These are phyloP conservation scores for Pythium aquatile DNA, from an alignment of 352 stramenopile genomes.

Conservation along the genomic window DNA sequence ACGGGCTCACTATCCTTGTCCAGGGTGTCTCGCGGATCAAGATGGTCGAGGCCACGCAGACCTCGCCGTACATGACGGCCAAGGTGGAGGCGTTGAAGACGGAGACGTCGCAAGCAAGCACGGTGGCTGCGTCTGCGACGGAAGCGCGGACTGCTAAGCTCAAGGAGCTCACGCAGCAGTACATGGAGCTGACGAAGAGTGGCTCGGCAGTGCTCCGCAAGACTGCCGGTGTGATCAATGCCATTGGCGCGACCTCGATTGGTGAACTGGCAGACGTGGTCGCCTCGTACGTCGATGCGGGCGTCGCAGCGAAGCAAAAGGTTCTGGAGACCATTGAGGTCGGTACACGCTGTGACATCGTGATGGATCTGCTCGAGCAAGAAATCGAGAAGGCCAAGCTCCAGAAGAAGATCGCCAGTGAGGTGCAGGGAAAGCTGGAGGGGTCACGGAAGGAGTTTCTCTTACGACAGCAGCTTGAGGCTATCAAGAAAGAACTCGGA, in stretches of 20 bases:
- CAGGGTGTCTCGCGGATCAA: constrained; percentile 58
- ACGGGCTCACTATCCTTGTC: constrained; percentile 65
- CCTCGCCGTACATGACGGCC: constrained; percentile 55
- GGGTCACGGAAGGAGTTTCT: constrained; percentile 90
- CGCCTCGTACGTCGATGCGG: constrained; percentile 64
- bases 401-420: constrained; percentile 68
- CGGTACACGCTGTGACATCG: constrained; percentile 42
- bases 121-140: constrained; percentile 15
- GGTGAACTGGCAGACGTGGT: constrained; percentile 68
- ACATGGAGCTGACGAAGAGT: constrained; percentile 64
- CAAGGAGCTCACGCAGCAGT: constrained; percentile 68
- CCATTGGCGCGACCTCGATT: constrained; percentile 57
- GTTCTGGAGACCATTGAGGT: constrained; percentile 56
- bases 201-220: constrained; percentile 46
- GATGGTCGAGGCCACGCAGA: constrained; percentile 48
- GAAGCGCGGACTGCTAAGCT: constrained; percentile 43
- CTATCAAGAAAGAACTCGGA: constrained; percentile 99
- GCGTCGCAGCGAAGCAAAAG: constrained; percentile 50
- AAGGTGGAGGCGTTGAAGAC: constrained; percentile 18
- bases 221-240: constrained; percentile 59
- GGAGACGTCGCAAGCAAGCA: not conserved
- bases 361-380: constrained; percentile 46
- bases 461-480: constrained; percentile 97
- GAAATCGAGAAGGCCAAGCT: constrained; percentile 62
- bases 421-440: constrained; percentile 71